Conservation (phyloP, 106 monocot species). For the Apostasia ramifera region DNA sequence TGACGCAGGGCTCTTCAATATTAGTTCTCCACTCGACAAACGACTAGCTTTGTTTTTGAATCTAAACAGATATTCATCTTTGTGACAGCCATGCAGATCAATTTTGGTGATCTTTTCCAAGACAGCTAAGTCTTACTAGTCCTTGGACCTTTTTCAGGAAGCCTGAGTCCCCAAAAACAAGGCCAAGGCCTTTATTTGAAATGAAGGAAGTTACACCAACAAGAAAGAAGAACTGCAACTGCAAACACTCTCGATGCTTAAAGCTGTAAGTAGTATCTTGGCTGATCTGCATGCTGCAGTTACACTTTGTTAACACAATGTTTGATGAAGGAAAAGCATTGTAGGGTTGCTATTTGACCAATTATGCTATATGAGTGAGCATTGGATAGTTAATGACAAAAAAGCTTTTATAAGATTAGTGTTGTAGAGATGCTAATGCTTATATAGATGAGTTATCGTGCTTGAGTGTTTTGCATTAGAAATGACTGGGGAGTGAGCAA, state of each 20-base stretch:
- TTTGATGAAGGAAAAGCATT: too few relatives aligned
- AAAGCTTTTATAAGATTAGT: too few relatives aligned
- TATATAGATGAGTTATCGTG: too few relatives aligned
- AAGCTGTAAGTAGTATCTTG: slow-evolving; percentile 64
- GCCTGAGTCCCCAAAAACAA: slow-evolving; percentile 76
- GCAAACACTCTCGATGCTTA: slow-evolving; percentile 89
- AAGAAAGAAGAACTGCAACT: slow-evolving; percentile 92
- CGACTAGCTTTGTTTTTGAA: background rate
- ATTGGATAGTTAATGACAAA: too few relatives aligned
- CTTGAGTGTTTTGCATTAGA: too few relatives aligned
- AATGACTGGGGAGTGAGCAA: too few relatives aligned
- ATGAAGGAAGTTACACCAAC: slow-evolving; percentile 86
- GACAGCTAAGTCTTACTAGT: background rate
- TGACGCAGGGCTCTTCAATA: background rate
- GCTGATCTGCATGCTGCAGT: too few relatives aligned
- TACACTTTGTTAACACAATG: too few relatives aligned
- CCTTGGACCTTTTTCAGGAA: slow-evolving; percentile 44
- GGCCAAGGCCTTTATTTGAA: slow-evolving; percentile 49
- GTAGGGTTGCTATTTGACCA: too few relatives aligned
- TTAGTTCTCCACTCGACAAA: background rate
- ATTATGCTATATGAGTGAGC: too few relatives aligned
- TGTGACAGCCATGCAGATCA: background rate
- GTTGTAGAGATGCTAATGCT: too few relatives aligned
- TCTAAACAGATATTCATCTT: background rate
- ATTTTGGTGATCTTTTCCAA: background rate